Base-by-base conservation (phyloP, 1,139 yeast genomes). In the Debaryomyces sp. region DNA sequence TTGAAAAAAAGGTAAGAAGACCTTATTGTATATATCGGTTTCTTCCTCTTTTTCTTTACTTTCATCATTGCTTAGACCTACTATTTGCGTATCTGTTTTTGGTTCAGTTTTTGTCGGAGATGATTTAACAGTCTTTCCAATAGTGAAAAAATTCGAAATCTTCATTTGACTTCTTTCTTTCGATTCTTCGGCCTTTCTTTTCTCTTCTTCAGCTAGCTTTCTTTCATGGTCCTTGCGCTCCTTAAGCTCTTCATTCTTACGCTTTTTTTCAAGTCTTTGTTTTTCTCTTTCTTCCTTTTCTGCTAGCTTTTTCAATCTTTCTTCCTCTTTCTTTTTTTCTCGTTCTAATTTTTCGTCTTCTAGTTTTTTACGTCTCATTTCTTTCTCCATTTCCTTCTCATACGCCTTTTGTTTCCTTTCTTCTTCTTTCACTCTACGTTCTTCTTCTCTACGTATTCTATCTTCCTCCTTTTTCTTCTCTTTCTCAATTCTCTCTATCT, bases 61-160 rank as follows among this genome's bases (percentile, higher is more conserved):
- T 27, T 41, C 36, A 1, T 34, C 21, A 30, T 4, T 22, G 15
- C 9, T 18, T 21, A 18, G 12, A 30, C 12, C 35, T 10, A 26
- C 40, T 6, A 26, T 12, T 36, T 33, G 36, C 5, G n/a, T n/a
- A 8, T 40, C 43, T 10, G 27, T 3, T 10, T 13, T n/a, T 4
- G 41, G 18, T 5, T 48, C 43, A 17, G n/a, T 27, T 41, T 48
- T 48, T 18, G 46, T 35, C 8, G 54, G 51, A 5, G 54, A 41
- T 26, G 43, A 18, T 3, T 36, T 37, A 6, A 38, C 54, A 43
- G 48, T 57, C 39, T 57, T 48, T 23, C 60, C 57, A n/a, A 66
- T 59, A 17, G 71, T 71, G 60, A 84, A 85, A 56, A 84, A 85
- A 47, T 75, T 80, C 6, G 83, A 80, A 43, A 84, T 83, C 48